Percentiles rank a stretch among this genome's conserved stretches.
These are phyloP conservation scores for Secale cereale DNA, from an alignment of 176 grass and related monocot genomes.

Conservation along the genomic window DNA sequence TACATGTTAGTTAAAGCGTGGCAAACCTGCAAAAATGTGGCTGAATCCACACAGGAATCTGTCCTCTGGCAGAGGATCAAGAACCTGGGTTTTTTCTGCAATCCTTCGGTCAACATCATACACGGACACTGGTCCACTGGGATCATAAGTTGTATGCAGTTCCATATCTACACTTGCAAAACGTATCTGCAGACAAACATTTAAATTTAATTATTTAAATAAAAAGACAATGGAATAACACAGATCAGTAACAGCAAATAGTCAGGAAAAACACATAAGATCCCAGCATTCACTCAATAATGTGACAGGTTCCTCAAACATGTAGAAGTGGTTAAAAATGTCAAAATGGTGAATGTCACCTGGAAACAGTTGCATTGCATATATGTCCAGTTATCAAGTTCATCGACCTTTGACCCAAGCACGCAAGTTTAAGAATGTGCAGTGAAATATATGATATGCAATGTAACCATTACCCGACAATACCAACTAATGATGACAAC, in stretches of 20 bases:
- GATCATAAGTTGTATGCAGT: constrained; percentile 78
- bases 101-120: constrained; percentile 85
- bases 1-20: not conserved
- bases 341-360: not conserved
- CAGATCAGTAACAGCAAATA: not conserved
- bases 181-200: constrained; percentile 59
- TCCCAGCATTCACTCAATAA: not conserved
- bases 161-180: constrained; percentile 90
- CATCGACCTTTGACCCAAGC: not conserved
- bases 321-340: not conserved
- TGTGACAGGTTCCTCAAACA: not conserved
- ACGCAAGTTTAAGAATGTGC: not conserved
- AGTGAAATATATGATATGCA: not conserved
- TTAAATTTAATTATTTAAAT: not conserved
- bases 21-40: constrained; percentile 96
- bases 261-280: not conserved
- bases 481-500: not conserved
- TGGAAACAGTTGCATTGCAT: not conserved
- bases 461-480: not conserved
- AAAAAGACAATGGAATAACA: not conserved
- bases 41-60: constrained; percentile 91
- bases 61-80: constrained; percentile 80
- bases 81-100: constrained; percentile 71
- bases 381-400: not conserved
- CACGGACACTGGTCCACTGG: constrained; percentile 55